Evolutionary conservation across 2,329 filamentous ascomycete genomes (phyloP).

Genomic region (Pseudonectria buxi): DNA sequence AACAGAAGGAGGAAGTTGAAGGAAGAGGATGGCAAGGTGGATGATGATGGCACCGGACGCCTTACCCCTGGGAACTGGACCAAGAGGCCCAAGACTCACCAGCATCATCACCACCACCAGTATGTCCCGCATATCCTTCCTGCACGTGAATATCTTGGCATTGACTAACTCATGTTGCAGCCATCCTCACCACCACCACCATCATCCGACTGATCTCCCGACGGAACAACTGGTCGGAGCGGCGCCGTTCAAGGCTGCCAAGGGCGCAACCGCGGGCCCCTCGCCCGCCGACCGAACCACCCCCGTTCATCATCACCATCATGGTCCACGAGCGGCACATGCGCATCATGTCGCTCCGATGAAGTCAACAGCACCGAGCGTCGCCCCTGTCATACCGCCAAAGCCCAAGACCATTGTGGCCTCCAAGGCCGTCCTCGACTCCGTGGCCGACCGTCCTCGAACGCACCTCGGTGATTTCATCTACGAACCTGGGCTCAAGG

Average conservation of each 20-base stretch:
- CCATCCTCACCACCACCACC: slow-evolving; percentile 56
- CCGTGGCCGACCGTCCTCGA: slow-evolving; percentile 63
- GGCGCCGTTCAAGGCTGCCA: slow-evolving; percentile 43
- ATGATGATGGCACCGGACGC: slow-evolving; percentile 59
- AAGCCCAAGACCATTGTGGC: slow-evolving; percentile 61
- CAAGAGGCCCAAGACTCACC: slow-evolving; percentile 62
- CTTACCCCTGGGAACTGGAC: slow-evolving; percentile 52
- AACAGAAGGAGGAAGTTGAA: slow-evolving; percentile 65
- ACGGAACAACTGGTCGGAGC: slow-evolving; percentile 35
- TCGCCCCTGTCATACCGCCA: slow-evolving; percentile 36
- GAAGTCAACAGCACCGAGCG: slow-evolving; percentile 17
- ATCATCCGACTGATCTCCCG: slow-evolving; percentile 43
- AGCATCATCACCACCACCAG: slow-evolving; percentile 63
- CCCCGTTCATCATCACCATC: slow-evolving; percentile 41
- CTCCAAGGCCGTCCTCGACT: slow-evolving; percentile 64
- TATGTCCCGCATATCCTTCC: slow-evolving; percentile 33
- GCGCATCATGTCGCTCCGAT: slow-evolving; percentile 14
- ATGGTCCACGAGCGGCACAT: slow-evolving; percentile 30
- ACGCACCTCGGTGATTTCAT: slow-evolving; percentile 78
- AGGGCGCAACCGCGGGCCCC: slow-evolving; percentile 38
- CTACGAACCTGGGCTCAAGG: slow-evolving; percentile 63
- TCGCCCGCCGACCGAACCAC: slow-evolving; percentile 38
- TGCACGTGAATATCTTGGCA: background rate
- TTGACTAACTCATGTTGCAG: slow-evolving; percentile 21
- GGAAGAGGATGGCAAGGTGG: slow-evolving; percentile 64